Percentiles rank a stretch among this genome's conserved stretches.
These are phyloP conservation scores for Hypoxylon subgilvum DNA, from an alignment of 495 filamentous ascomycete species.

Conservation along the genomic window DNA sequence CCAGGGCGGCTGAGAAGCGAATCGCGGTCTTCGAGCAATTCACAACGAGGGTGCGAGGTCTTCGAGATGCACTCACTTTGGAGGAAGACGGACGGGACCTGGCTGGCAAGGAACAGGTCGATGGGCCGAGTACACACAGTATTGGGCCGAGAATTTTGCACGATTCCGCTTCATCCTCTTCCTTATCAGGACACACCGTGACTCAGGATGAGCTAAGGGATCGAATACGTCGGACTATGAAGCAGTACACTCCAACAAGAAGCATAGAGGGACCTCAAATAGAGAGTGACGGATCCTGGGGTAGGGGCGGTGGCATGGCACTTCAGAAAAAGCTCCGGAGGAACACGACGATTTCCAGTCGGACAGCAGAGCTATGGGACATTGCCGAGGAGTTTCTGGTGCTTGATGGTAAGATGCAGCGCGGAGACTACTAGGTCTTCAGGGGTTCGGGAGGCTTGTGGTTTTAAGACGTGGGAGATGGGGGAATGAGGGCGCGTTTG, in stretches of 20 bases:
- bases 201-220: slow-evolving; percentile 12
- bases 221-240: slow-evolving; percentile 16
- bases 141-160: neutral
- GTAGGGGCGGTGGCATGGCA: neutral
- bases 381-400: slow-evolving; percentile 27
- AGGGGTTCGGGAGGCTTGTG: neutral
- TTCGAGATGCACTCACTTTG: slow-evolving; percentile 15
- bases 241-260: neutral
- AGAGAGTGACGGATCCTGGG: neutral
- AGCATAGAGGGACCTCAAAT: neutral
- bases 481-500: neutral
- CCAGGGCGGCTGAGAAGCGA: slow-evolving; percentile 57
- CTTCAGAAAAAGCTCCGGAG: neutral
- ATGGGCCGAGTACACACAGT: slow-evolving; percentile 3
- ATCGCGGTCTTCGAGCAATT: slow-evolving; percentile 47
- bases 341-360: neutral
- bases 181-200: slow-evolving; percentile 20
- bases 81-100: neutral
- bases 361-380: slow-evolving; percentile 26
- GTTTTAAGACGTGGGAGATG: neutral
- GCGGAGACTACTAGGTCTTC: neutral
- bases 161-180: neutral
- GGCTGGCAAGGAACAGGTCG: slow-evolving; percentile 4
- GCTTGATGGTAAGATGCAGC: slow-evolving; percentile 4
- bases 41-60: slow-evolving; percentile 34